Base-by-base conservation (phyloP, 148 eudicot genomes). In the Suaeda aralocaspica region DNA sequence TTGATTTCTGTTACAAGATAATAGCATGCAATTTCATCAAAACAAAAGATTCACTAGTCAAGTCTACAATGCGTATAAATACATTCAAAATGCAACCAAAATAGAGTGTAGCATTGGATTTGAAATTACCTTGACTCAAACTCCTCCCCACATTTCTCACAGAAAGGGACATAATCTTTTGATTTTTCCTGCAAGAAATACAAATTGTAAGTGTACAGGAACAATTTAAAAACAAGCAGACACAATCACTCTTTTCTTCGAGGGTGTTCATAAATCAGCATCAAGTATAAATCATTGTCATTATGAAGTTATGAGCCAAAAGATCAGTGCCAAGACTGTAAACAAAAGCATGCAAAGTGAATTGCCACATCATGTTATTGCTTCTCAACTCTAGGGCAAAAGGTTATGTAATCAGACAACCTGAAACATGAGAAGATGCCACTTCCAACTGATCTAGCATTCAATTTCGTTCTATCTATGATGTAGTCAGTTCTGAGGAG, bases 71-170 rank as follows among this genome's bases (percentile, higher is more conserved):
- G 48, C 25, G 34, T 41, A 67, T 26, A 52, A 36, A 63, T 33
- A 5, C 39, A 18, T 16, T 10, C 24, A 70, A 9, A 64, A 59
- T 45, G 3, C 25, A 42, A 16, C 21, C 24, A 25, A 77, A 49
- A 39, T 63, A 65, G 70, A n/a, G 5, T 22, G 14, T 57, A 1
- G 25, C 50, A 21, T 29, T 13, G 11, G 3, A n/a, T 50, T 3
- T 45, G 11, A 6, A 59, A 70, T 56, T 88, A 93, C 98, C 90
- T 91, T 58, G 98, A 85, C 70, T 91, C 96, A 55, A 94, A 94
- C 77, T 89, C 87, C 68, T 72, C 85, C 44, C 97, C 96, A 36
- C 98, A 94, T 68, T 83, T 79, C 62, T 94, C 96, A 76, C 98
- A 94, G 31, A 59, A 72, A 31, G 77, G 81, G 69, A 80, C 77